These are phyloP conservation scores for Paecilomyces variotii DNA, from an alignment of 2,329 filamentous ascomycete genomes.

Conservation along the genomic window DNA sequence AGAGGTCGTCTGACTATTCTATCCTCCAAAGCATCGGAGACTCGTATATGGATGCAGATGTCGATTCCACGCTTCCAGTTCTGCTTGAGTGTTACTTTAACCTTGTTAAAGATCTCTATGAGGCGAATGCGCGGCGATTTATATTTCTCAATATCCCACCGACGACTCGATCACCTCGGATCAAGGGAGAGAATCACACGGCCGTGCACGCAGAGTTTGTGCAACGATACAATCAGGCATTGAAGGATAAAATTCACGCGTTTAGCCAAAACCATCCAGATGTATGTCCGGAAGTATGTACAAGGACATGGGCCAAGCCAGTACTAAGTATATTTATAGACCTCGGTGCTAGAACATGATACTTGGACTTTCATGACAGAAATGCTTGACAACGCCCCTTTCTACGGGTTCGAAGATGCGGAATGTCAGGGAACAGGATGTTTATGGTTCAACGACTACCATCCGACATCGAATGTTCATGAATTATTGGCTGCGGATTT, in stretches of 20 bases:
- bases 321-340: background rate
- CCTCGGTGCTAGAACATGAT: slow-evolving; percentile 6
- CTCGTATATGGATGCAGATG: slow-evolving; percentile 20
- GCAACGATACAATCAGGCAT: background rate
- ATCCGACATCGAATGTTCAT: slow-evolving; percentile 7
- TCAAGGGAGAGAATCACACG: slow-evolving; percentile 1
- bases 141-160: slow-evolving; percentile 53
- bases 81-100: slow-evolving; percentile 40
- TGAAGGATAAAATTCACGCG: background rate
- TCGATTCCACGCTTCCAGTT: slow-evolving; percentile 21
- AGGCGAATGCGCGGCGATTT: slow-evolving; percentile 50
- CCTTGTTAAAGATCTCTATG: slow-evolving; percentile 42
- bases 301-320: background rate
- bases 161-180: slow-evolving; percentile 17
- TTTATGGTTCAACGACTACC: slow-evolving; percentile 9
- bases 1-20: background rate
- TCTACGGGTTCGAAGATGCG: slow-evolving; percentile 6
- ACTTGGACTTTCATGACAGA: slow-evolving; percentile 6
- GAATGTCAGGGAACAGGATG: slow-evolving; percentile 7
- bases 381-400: slow-evolving; percentile 6
- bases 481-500: slow-evolving; percentile 4
- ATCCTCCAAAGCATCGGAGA: slow-evolving; percentile 14
- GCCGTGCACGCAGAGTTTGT: background rate
- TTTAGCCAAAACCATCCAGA: background rate
- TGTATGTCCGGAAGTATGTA: background rate